phyloP scores from a whole-genome alignment of 164 flowering plant species.

The Litsea cubeba region DNA sequence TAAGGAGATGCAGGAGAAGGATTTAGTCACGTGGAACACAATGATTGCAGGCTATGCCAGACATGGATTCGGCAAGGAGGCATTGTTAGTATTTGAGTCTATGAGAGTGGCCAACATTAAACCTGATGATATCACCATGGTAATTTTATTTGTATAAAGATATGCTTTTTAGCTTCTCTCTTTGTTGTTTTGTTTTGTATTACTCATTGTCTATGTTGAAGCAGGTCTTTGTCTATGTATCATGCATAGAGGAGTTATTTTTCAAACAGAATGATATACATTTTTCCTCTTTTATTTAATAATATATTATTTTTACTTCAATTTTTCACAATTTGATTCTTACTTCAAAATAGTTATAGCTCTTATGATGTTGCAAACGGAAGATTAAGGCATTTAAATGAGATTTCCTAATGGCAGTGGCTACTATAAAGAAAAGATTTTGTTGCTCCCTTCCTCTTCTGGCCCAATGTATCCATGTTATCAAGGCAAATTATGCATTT shows the following conservation, averaged over 20 bases:
- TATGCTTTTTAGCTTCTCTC: not conserved
- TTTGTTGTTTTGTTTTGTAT: not conserved
- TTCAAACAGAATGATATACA: no score
- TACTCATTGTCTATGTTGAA: not conserved
- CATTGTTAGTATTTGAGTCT: slow-evolving; percentile 57
- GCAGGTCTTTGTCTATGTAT: no score
- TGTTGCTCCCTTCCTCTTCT: not conserved
- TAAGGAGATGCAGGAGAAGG: slow-evolving; percentile 56
- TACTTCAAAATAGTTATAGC: not conserved
- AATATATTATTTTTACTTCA: no score
- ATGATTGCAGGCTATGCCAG: slow-evolving; percentile 79
- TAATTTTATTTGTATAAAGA: slow-evolving; percentile 13
- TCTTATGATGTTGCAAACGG: not conserved
- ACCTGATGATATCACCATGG: slow-evolving; percentile 87
- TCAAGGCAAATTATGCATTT: not conserved
- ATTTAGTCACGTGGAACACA: slow-evolving; percentile 89
- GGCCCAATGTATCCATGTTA: not conserved
- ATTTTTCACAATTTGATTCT: no score
- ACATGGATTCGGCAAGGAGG: slow-evolving; percentile 80
- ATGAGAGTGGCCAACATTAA: slow-evolving; percentile 44
- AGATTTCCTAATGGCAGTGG: not conserved
- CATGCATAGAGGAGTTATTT: no score
- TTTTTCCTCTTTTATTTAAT: no score
- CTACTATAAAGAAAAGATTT: not conserved
- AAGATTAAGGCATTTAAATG: not conserved